A percentile compares a stretch with the other conserved stretches of the same genome.
phyloP scores from a whole-genome alignment of 1,284 basidiomycete species.

The Cryptococcus deneoformans region DNA sequence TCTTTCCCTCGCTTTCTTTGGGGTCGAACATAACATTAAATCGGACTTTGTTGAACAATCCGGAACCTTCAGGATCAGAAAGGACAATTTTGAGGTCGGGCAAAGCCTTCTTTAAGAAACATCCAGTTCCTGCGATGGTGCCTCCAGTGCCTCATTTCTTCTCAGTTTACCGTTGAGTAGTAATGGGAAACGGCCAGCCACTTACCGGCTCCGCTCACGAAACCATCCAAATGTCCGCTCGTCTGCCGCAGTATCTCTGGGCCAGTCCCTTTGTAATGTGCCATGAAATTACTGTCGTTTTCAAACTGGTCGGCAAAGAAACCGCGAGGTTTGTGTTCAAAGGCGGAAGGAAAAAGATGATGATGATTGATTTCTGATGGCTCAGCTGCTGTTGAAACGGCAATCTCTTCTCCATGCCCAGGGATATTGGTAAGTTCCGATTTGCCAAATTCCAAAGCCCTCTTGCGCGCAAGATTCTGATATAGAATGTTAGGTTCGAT shows the following conservation, averaged over 20 bases:
- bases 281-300: constrained; percentile 86
- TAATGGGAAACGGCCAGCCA: background rate
- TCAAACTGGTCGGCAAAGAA: constrained; percentile 94
- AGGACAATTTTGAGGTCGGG: constrained; percentile 66
- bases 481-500: background rate
- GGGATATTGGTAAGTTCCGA: constrained; percentile 43
- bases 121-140: constrained; percentile 82
- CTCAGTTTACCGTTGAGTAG: background rate
- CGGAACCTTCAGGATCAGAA: constrained; percentile 91
- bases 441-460: constrained; percentile 69
- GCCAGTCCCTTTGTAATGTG: constrained; percentile 86
- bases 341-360: constrained; percentile 9
- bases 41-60: constrained; percentile 92
- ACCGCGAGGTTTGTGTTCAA: constrained; percentile 35
- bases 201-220: constrained; percentile 87
- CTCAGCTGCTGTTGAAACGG: constrained; percentile 59
- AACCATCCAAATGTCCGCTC: constrained; percentile 75
- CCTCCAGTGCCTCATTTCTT: constrained; percentile 77
- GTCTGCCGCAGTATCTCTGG: constrained; percentile 96
- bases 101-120: constrained; percentile 60
- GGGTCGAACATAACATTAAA: constrained; percentile 91
- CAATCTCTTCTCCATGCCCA: constrained; percentile 27
- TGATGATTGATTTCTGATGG: constrained; percentile 47
- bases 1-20: constrained; percentile 92
- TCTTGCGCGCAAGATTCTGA: constrained; percentile 76